Percentiles rank a stretch among this genome's conserved stretches.
phyloP scores from a whole-genome alignment of 768 basidiomycete species.

The Mycena filopes region DNA sequence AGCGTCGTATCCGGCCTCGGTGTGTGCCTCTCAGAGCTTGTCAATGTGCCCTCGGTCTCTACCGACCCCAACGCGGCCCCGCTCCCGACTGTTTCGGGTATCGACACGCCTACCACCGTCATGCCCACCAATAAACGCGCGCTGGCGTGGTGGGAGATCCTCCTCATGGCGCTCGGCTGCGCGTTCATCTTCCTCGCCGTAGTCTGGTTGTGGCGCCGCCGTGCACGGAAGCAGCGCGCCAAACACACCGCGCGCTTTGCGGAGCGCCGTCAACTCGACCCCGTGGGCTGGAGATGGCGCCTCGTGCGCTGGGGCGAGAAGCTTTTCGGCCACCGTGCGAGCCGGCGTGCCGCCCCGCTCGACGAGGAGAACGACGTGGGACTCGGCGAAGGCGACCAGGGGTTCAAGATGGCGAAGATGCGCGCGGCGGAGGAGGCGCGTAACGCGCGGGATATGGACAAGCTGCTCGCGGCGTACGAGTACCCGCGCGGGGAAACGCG shows the following conservation, averaged over 20 bases:
- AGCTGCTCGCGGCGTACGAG: conserved; percentile 49
- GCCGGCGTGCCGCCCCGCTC: conserved; percentile 23
- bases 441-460: conserved; percentile 48
- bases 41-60: conserved; percentile 56
- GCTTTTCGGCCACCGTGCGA: conserved; percentile 54
- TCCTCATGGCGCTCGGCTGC: conserved; percentile 85
- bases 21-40: conserved; percentile 80
- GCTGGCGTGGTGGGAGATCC: conserved; percentile 85
- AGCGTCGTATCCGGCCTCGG: conserved; percentile 77
- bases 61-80: conserved; percentile 60
- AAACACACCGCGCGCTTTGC: conserved; percentile 62
- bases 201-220: conserved; percentile 78
- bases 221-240: conserved; percentile 63
- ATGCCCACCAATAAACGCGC: conserved; percentile 41
- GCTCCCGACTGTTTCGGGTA: conserved; percentile 65
- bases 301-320: conserved; percentile 56
- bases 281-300: conserved; percentile 53
- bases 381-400: conserved; percentile 45
- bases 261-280: conserved; percentile 50
- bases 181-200: conserved; percentile 79
- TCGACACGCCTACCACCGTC: conserved; percentile 40
- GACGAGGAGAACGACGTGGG: conserved; percentile 18
- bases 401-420: conserved; percentile 55
- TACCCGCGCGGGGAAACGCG: conserved; percentile 26
- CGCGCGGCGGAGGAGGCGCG: conserved; percentile 46